Base-by-base conservation (phyloP, 345 rosid species). In the Xanthoceras sorbifolium region DNA sequence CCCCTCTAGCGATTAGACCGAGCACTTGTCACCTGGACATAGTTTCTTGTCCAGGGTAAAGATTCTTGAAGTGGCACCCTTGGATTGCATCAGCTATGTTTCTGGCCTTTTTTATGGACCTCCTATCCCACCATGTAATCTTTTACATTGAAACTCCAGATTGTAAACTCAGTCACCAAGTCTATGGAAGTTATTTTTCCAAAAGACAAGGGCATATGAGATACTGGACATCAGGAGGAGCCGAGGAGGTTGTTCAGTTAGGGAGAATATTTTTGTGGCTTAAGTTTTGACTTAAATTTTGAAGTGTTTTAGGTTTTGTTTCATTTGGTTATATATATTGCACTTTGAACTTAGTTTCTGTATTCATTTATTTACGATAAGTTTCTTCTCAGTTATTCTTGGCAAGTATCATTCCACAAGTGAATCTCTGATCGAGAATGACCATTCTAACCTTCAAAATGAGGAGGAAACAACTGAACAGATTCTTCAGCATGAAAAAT, bases 381-480 rank as follows among this genome's bases (percentile, higher is more conserved):
- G 61, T 71, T 61, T 42, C 79, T 32, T 82, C 77, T 75, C 87
- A 96, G 98, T 81, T 82, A 72, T 34, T 76, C 85, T 94, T 72
- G 88, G 93, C 65, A 92, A 86, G 80, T 79, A 81, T 89, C 87
- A 80, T 81, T 76, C 89, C 44, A 76, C 93, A 55, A 59, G 82
- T 26, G 28, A 81, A 2, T 67, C 83, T 55, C 63, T 42, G 11
- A 44, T 55, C 65, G 86, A 68, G 48, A 76, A 70, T 74, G 83
- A 72, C 73, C 32, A 17, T 74, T 72, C 84, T 69, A 64, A 79
- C 60, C 79, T 65, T 85, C 91, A 84, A 55, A 86, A 87, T 23
- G 91, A 87, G 78, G 91, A 85, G 77, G 93, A 90, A 72, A 83
- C 86, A 66, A 81, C 55, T 65, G 80, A 84, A 74, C 90, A 88